Base-by-base conservation (phyloP, 768 basidiomycete species). In the Pisolithus microcarpus region DNA sequence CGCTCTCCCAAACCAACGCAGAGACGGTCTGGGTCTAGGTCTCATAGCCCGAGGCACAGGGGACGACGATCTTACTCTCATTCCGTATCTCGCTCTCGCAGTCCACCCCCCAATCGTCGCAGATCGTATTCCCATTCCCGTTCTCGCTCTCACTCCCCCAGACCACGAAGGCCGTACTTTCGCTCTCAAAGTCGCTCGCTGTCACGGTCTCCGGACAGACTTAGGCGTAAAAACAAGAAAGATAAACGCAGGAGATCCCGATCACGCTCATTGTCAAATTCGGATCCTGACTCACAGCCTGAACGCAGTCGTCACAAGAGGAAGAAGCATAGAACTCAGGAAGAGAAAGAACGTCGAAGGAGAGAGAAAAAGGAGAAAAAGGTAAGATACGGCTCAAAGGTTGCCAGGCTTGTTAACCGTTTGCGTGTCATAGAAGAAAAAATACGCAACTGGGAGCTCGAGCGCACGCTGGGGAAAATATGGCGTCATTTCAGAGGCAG, bases 401-500 rank as follows among this genome's bases (percentile, higher is more conserved):
- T 30, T 19, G 40, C 10, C 23, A 46, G 48, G 16, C 21, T 48
- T 36, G 8, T 31, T 26, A 46, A 48, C 30, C 43, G 50, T 55
- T 23, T 4, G 28, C 10, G 23, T 45, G 45, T 56, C 79, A 72
- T 73, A 84, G 70, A 83, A 83, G 66, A 79, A 81, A 56, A 75
- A 74, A 9, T 72, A 71, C 18, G 76, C 71, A 30, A 69, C 71
- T 24, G 77, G 56, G 30, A 66, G 78, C 9, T 72, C 80, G 24
- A 58, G 52, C 46, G 67, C 65, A 16, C 84, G 91, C 56, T 96
- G 91, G 91, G 93, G 93, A 15, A 91, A 89, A 67, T 85, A 87
- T 66, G 93, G 93, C 3, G 77, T 89, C 49, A 91, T 96, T 51
- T 77, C 77, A 28, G 93, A 94, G 61, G 63, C 78, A 3, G 91